Conservation (phyloP, 2,329 filamentous ascomycete species). For the Nigrospora sphaerica region DNA sequence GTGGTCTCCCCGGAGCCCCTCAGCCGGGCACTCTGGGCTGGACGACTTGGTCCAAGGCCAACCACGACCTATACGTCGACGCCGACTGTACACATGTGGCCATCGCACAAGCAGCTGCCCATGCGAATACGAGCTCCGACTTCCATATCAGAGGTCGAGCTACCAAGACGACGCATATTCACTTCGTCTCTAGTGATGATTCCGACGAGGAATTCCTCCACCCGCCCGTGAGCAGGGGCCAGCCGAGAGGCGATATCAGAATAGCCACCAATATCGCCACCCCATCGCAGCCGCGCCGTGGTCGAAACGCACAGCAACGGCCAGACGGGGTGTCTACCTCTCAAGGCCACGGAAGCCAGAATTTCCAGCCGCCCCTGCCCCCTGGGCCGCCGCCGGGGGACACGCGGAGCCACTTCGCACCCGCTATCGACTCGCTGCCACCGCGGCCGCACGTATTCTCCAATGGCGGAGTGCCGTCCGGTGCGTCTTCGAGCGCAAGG, state of each 20-base stretch:
- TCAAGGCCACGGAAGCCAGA: too few relatives aligned
- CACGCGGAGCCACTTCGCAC: too few relatives aligned
- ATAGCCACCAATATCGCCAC: constrained; percentile 19
- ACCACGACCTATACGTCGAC: constrained; percentile 43
- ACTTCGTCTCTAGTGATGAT: constrained; percentile 24
- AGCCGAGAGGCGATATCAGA: constrained; percentile 14
- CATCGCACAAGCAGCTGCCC: constrained; percentile 20
- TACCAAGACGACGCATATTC: constrained; percentile 17
- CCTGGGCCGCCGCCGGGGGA: too few relatives aligned
- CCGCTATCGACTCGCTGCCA: too few relatives aligned
- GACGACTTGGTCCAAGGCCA: constrained; percentile 46
- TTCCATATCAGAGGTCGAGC: constrained; percentile 20
- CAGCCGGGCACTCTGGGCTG: constrained; percentile 16
- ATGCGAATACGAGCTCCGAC: constrained; percentile 1
- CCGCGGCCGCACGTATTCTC: too few relatives aligned
- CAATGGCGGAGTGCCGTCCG: too few relatives aligned
- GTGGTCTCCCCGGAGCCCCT: constrained; percentile 22
- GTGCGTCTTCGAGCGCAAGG: too few relatives aligned
- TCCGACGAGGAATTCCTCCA: constrained; percentile 23
- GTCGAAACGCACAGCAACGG: too few relatives aligned
- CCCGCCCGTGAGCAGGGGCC: constrained; percentile 13
- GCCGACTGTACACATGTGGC: constrained; percentile 29
- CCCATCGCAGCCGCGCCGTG: background rate
- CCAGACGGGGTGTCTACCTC: too few relatives aligned
- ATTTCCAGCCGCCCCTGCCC: too few relatives aligned